These are phyloP conservation scores for Cystofilobasidium ferigula DNA, from an alignment of 768 basidiomycete genomes.

Conservation along the genomic window DNA sequence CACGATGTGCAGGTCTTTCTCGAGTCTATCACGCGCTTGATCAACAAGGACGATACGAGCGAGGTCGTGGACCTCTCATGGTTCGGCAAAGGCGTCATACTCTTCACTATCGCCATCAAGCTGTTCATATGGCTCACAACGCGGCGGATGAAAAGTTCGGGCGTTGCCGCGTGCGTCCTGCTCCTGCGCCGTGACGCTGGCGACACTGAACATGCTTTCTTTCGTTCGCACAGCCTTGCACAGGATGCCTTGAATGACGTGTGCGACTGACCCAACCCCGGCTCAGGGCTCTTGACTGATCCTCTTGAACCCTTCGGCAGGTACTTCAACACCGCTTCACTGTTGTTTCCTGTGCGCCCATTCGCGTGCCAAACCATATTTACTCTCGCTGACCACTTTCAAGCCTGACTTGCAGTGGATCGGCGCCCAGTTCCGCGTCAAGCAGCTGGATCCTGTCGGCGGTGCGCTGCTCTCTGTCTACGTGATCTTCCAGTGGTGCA, in stretches of 20 bases:
- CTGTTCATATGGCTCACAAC: constrained; percentile 3
- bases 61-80: constrained; percentile 3
- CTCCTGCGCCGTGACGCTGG: not conserved
- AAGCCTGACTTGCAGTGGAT: constrained; percentile 8
- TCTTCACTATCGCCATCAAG: constrained; percentile 18
- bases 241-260: constrained; percentile 26
- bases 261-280: not conserved
- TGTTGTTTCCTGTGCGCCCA: constrained; percentile 17
- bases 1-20: constrained; percentile 22
- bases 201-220: too few species aligned
- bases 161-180: constrained; percentile 13
- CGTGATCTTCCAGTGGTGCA: constrained; percentile 23
- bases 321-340: constrained; percentile 19
- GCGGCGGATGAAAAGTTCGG: not conserved
- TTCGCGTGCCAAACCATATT: too few species aligned
- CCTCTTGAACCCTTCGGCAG: not conserved
- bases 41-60: not conserved
- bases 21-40: constrained; percentile 14
- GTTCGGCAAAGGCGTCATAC: constrained; percentile 16
- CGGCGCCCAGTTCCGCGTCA: constrained; percentile 2
- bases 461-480: constrained; percentile 17
- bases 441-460: constrained; percentile 20
- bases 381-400: not conserved
- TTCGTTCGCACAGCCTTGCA: constrained; percentile 1
- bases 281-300: not conserved